Evolutionary conservation across 2,329 filamentous ascomycete species (phyloP).

Genomic region (Pseudogymnoascus sp.): DNA sequence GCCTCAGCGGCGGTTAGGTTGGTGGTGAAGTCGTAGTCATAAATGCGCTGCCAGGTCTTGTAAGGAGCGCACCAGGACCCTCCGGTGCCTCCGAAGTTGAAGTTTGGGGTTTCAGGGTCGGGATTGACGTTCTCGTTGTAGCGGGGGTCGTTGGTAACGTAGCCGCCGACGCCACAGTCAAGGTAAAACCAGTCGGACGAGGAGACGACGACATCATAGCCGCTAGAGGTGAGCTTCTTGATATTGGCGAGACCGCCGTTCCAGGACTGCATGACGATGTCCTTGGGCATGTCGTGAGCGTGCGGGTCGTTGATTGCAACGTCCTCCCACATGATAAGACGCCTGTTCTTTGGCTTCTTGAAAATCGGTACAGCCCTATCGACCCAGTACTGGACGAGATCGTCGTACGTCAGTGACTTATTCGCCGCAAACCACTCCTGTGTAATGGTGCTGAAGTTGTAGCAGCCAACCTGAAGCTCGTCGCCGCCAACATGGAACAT

Average conservation of each 20-base stretch:
- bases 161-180: conserved; percentile 72
- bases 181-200: conserved; percentile 75
- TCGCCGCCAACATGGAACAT: conserved; percentile 84
- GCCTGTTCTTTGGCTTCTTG: conserved; percentile 50
- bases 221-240: conserved; percentile 49
- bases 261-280: conserved; percentile 74
- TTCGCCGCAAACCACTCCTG: conserved; percentile 61
- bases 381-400: conserved; percentile 65
- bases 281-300: conserved; percentile 48
- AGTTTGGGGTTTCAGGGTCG: conserved; percentile 51
- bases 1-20: conserved; percentile 54
- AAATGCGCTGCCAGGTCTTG: conserved; percentile 75
- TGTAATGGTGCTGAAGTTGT: conserved; percentile 47
- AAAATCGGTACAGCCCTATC: conserved; percentile 53
- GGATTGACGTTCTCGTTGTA: conserved; percentile 49
- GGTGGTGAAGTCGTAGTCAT: conserved; percentile 65
- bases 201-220: conserved; percentile 64
- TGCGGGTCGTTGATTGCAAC: conserved; percentile 58
- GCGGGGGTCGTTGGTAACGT: conserved; percentile 53
- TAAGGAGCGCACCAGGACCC: conserved; percentile 70
- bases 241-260: conserved; percentile 54
- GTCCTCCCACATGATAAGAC: conserved; percentile 74
- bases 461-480: conserved; percentile 54
- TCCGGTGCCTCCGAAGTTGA: conserved; percentile 55
- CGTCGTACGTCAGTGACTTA: conserved; percentile 58